Percentiles rank a stretch among this genome's conserved stretches.
These are phyloP conservation scores for Rutstroemia sp. DNA, from an alignment of 2,329 filamentous ascomycete species.

Conservation along the genomic window DNA sequence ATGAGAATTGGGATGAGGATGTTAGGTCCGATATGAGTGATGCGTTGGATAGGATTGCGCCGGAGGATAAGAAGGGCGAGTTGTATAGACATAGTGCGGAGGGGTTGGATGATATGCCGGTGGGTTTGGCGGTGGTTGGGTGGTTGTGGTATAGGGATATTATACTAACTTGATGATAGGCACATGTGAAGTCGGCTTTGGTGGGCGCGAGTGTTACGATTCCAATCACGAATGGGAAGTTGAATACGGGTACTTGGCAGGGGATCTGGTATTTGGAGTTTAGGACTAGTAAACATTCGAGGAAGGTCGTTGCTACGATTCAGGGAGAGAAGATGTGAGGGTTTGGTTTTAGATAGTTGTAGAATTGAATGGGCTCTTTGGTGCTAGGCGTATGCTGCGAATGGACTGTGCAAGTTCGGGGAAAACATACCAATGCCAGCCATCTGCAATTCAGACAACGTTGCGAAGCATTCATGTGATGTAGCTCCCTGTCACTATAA, in stretches of 20 bases:
- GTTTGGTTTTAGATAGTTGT: background rate
- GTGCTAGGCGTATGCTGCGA: too few species aligned
- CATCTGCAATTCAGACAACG: too few species aligned
- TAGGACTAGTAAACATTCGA: conserved; percentile 63
- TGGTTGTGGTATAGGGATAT: too few species aligned
- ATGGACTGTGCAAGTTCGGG: too few species aligned
- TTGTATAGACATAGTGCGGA: conserved; percentile 85
- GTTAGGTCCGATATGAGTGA: conserved; percentile 89
- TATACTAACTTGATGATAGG: conserved; percentile 39
- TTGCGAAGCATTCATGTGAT: too few species aligned
- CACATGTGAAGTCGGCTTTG: conserved; percentile 87
- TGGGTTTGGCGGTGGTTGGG: too few species aligned
- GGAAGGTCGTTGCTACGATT: conserved; percentile 85
- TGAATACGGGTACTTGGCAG: conserved; percentile 70
- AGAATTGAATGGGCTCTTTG: too few species aligned
- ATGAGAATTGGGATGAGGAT: conserved; percentile 84
- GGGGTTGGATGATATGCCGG: conserved; percentile 90
- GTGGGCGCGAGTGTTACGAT: conserved; percentile 85
- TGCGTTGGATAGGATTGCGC: conserved; percentile 83
- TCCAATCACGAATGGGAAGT: conserved; percentile 77
- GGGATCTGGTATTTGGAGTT: conserved; percentile 96
- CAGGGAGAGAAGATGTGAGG: conserved; percentile 65
- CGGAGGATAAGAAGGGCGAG: conserved; percentile 66
- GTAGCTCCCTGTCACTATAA: too few species aligned
- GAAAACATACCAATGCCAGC: too few species aligned